phyloP scores from a whole-genome alignment of 2,329 filamentous ascomycete genomes.

The Beauveria bassiana region DNA sequence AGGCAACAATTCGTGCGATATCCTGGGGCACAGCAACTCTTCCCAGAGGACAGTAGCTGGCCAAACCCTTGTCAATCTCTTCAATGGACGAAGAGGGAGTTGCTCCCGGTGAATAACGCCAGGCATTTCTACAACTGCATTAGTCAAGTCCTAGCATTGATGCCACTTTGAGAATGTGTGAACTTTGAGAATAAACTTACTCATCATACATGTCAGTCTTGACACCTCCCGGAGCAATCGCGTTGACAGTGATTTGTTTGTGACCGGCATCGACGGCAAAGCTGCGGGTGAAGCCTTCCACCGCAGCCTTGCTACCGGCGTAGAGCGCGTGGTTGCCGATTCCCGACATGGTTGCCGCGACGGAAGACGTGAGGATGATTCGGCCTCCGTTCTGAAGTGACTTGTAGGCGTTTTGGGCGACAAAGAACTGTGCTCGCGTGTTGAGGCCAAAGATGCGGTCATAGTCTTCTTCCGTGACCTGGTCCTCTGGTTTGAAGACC shows the following conservation, averaged over 20 bases:
- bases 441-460: conserved; percentile 67
- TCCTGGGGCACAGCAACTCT: not conserved
- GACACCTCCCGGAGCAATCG: conserved; percentile 64
- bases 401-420: conserved; percentile 67
- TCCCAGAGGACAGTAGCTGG: not conserved
- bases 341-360: conserved; percentile 49
- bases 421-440: conserved; percentile 67
- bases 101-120: not conserved
- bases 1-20: not conserved
- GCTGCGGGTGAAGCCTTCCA: conserved; percentile 64
- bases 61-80: not conserved
- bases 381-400: conserved; percentile 62
- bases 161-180: not conserved
- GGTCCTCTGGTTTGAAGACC: conserved; percentile 59
- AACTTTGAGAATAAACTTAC: not conserved
- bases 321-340: conserved; percentile 52
- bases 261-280: conserved; percentile 65
- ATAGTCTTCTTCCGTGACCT: conserved; percentile 60
- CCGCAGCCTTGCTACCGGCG: conserved; percentile 64
- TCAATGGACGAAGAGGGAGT: not conserved
- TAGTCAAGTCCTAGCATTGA: not conserved
- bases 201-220: conserved; percentile 61
- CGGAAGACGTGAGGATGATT: conserved; percentile 65
- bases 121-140: not conserved
- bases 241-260: conserved; percentile 63